phyloP scores from a whole-genome alignment of 352 stramenopile species.

The Thalassiosira pacifica region DNA sequence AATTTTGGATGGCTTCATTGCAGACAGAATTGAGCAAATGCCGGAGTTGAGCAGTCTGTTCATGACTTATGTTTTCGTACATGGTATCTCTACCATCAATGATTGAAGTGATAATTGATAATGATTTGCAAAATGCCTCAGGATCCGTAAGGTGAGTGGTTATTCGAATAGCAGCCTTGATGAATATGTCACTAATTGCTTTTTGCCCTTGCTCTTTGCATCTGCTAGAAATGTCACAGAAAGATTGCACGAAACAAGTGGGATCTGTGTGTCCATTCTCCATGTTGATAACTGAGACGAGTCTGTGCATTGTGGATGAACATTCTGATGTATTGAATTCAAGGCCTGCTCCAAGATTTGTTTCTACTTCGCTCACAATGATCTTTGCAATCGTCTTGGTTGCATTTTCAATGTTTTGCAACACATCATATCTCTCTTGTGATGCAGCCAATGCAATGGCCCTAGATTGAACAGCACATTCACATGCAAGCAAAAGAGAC shows the following conservation, averaged over 20 bases:
- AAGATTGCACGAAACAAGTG: conserved; percentile 36
- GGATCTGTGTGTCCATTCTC: conserved; percentile 28
- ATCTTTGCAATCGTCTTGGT: conserved; percentile 43
- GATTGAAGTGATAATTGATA: conserved; percentile 13
- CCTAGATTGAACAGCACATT: conserved; percentile 66
- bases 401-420: conserved; percentile 50
- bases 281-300: conserved; percentile 50
- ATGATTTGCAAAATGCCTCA: conserved; percentile 20
- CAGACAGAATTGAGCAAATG: conserved; percentile 28
- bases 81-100: neutral
- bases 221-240: conserved; percentile 33
- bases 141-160: conserved; percentile 58
- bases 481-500: conserved; percentile 74
- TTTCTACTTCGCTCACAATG: conserved; percentile 45
- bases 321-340: conserved; percentile 49
- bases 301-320: conserved; percentile 50
- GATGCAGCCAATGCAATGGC: conserved; percentile 46
- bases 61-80: neutral
- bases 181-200: conserved; percentile 33
- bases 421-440: conserved; percentile 36
- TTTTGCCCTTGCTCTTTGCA: conserved; percentile 28
- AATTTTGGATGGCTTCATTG: conserved; percentile 45
- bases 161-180: conserved; percentile 42
- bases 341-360: conserved; percentile 40
- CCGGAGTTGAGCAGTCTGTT: neutral